Percentiles rank a stretch among this genome's conserved stretches.
These are phyloP conservation scores for Hypsizygus marmoreus DNA, from an alignment of 768 basidiomycete species.

Conservation along the genomic window DNA sequence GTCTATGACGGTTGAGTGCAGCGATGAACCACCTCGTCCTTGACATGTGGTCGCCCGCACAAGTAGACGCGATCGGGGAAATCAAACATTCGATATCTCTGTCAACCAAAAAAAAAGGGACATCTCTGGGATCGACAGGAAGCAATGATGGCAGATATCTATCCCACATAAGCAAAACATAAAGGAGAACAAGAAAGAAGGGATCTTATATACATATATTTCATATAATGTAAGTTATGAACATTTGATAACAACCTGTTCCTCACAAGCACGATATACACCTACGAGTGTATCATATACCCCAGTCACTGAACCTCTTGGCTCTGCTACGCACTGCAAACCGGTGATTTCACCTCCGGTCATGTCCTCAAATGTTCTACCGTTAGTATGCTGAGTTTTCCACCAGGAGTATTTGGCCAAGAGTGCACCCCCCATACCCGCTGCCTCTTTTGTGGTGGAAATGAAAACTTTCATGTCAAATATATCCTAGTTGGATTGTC, in stretches of 20 bases:
- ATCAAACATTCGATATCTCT: too few relatives aligned
- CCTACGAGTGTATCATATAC: conserved; percentile 58
- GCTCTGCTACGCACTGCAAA: conserved; percentile 64
- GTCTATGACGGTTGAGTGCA: conserved; percentile 5
- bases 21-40: conserved; percentile 6
- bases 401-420: conserved; percentile 76
- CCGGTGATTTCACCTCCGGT: conserved; percentile 49
- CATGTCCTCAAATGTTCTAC: conserved; percentile 68
- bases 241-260: conserved; percentile 37
- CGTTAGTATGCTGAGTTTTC: conserved; percentile 42
- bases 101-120: too few relatives aligned
- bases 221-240: not conserved
- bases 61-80: not conserved
- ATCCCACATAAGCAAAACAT: too few relatives aligned
- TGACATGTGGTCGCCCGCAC: conserved; percentile 16
- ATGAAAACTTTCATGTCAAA: conserved; percentile 76
- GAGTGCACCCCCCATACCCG: conserved; percentile 70
- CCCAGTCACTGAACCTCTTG: conserved; percentile 41
- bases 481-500: conserved; percentile 49
- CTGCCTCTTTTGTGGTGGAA: conserved; percentile 67
- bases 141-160: too few relatives aligned
- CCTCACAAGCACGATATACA: conserved; percentile 59
- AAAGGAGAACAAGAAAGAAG: too few relatives aligned
- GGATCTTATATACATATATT: too few relatives aligned
- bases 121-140: too few relatives aligned